Base-by-base conservation (phyloP, 306 rosid species). In the Rosa multiflora region DNA sequence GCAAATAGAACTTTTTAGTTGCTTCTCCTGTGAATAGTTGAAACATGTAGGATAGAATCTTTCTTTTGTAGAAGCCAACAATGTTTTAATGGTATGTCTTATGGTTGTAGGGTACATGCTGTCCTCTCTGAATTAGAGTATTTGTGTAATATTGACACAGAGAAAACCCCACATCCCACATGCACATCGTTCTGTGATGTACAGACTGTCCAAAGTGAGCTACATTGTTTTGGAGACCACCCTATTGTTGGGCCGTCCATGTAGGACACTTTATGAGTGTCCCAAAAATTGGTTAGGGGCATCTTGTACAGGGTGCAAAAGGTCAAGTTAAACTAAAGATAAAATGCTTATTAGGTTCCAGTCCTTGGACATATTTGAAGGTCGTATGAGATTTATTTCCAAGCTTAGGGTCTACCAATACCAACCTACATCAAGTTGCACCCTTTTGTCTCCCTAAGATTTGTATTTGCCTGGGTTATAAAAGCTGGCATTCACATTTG, bases 71-170 rank as follows among this genome's bases (percentile, higher is more conserved):
- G 71, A 59, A 70, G 78, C 78, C 55, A 77, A 67, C 87, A 42
- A 67, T 51, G 59, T 73, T 77, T 68, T 70, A 43, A 26, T 48
- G 58, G 80, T 73, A 66, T 80, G 86, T 83, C 73, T 75, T 47
- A 42, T 48, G 69, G 78, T 56, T 29, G 85, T 67, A 43, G 83
- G 82, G 80, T 72, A 73, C 88, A 78, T 80, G 23, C 3, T 40
- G 78, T 64, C 67, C 73, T 39, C 43, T 71, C 71, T 44, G 64
- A 26, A 47, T 42, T 56, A 26, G 46, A 43, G 85, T 76, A 71
- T 70, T 47, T 78, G 77, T 82, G 29, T 48, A 53, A 26, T 69
- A 43, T 48, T 73, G 67, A 72, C 61, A 32, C 76, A 68, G 69
- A 55, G 52, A 55, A 75, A 35, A 47, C 13, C 76, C 85, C 63